These are phyloP conservation scores for Leptodermis oblonga DNA, from an alignment of 257 asterid genomes.

Conservation along the genomic window DNA sequence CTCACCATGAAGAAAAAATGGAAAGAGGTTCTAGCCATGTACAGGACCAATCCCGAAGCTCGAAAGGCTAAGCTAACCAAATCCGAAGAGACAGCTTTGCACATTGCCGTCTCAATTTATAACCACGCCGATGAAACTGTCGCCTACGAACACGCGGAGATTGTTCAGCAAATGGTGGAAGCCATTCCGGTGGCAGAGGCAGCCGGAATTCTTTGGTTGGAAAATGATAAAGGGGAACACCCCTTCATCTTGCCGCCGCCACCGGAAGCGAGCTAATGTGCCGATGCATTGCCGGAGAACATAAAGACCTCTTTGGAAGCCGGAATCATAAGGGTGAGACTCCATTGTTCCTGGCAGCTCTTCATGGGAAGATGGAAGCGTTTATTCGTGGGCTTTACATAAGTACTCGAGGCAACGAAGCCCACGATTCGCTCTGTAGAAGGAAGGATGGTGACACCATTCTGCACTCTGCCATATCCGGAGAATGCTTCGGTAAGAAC, in stretches of 20 bases:
- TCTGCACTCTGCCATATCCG: constrained; percentile 36
- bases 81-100: constrained; percentile 43
- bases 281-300: constrained; percentile 3
- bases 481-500: constrained; percentile 41
- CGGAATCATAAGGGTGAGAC: constrained; percentile 37
- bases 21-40: constrained; percentile 16
- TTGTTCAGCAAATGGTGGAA: constrained; percentile 18
- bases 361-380: constrained; percentile 24
- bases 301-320: constrained; percentile 11
- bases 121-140: constrained; percentile 9
- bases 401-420: background rate
- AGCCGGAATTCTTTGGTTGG: background rate
- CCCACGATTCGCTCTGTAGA: constrained; percentile 25
- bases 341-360: constrained; percentile 45
- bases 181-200: background rate
- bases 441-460: constrained; percentile 35
- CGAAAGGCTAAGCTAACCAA: constrained; percentile 28
- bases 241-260: constrained; percentile 48
- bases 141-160: background rate
- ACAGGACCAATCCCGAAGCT: background rate
- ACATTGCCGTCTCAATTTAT: constrained; percentile 39
- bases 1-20: constrained; percentile 33
- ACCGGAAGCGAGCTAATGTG: constrained; percentile 29
- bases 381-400: constrained; percentile 17
- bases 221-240: constrained; percentile 38